phyloP scores from a whole-genome alignment of 441 rosid species.

The Hura crepitans region DNA sequence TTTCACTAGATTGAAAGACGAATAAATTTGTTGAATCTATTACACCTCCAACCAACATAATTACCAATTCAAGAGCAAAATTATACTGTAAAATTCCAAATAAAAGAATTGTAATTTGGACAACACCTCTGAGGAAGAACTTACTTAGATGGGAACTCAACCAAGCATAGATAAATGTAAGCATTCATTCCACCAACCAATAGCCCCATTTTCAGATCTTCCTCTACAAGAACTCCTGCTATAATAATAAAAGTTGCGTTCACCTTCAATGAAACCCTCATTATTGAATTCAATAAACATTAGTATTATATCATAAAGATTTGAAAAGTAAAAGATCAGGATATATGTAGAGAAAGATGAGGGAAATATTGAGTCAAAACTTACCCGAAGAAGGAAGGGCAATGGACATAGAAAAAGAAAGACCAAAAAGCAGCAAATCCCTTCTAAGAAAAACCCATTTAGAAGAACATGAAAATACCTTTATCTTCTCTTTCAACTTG shows the following conservation, averaged over 20 bases:
- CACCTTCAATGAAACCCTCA: neutral
- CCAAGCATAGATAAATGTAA: slow-evolving; percentile 66
- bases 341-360: neutral
- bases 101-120: neutral
- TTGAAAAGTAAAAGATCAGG: neutral
- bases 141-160: slow-evolving; percentile 56
- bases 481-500: slow-evolving; percentile 31
- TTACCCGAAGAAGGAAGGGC: slow-evolving; percentile 50
- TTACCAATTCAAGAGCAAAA: neutral
- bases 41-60: neutral
- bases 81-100: neutral
- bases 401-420: slow-evolving; percentile 53
- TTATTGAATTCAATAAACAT: neutral
- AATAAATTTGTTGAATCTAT: neutral
- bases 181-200: slow-evolving; percentile 75
- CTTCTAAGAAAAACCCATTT: slow-evolving; percentile 52
- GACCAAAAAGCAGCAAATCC: slow-evolving; percentile 56
- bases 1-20: neutral
- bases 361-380: neutral
- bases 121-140: slow-evolving; percentile 63
- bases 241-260: too few relatives aligned
- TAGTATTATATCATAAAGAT: neutral
- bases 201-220: slow-evolving; percentile 51
- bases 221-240: slow-evolving; percentile 54
- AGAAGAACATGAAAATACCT: slow-evolving; percentile 34